These are phyloP conservation scores for Pyrenochaeta sp. DNA, from an alignment of 2,329 filamentous ascomycete species.

Conservation along the genomic window DNA sequence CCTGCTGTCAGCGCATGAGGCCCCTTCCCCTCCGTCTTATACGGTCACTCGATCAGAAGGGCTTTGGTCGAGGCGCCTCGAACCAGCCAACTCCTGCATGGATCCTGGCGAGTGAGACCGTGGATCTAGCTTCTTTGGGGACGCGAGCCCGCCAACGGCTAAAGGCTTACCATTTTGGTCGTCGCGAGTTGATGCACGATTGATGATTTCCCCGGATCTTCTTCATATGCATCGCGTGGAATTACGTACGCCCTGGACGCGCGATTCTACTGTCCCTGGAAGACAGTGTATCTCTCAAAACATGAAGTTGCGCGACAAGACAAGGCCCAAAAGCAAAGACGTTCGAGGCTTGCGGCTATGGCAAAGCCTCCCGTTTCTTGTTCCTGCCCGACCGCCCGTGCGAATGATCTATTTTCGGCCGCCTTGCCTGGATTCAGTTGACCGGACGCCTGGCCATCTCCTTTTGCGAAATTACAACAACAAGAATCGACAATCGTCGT, in stretches of 20 bases:
- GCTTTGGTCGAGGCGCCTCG: not conserved
- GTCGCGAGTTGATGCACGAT: conserved; percentile 1
- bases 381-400: not conserved
- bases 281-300: too few species aligned
- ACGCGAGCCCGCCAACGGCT: not conserved
- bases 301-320: too few species aligned
- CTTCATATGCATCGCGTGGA: not conserved
- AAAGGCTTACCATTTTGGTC: conserved; percentile 1
- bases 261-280: too few species aligned
- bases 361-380: not conserved
- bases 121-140: not conserved
- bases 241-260: not conserved
- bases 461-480: not conserved
- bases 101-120: not conserved
- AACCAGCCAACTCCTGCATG: not conserved
- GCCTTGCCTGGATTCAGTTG: not conserved
- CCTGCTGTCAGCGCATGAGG: not conserved
- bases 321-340: too few species aligned
- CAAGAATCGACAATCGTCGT: too few species aligned
- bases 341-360: not conserved
- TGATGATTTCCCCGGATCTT: not conserved
- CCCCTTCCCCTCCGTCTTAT: not conserved
- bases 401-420: conserved; percentile 2
- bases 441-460: not conserved
- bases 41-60: too few species aligned